Base-by-base conservation (phyloP, 2,329 filamentous ascomycete species). In the Daldinia sp. region DNA sequence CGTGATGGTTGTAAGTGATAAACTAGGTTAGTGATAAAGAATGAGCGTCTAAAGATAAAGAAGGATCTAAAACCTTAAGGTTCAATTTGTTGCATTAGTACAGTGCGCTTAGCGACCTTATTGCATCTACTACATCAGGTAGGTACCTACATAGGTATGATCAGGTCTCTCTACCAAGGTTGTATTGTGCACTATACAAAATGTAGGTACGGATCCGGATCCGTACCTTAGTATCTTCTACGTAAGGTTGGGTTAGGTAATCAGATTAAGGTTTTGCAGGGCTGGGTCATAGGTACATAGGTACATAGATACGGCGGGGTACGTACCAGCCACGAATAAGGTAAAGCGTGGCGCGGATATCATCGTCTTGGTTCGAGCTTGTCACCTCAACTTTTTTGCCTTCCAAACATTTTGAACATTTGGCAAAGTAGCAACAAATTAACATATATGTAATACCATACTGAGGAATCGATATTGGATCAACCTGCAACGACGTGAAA, bases 401-500 rank as follows among this genome's bases (percentile, higher is more conserved):
- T n/a, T 45, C 21, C 13, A 1, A 39, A 27, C 27, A 45, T 45
- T n/a, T n/a, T n/a, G n/a, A 9, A 45, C 5, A 27, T 41, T n/a
- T 41, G 13, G 15, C 23, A 45, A 45, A 15, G 21, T 23, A 3
- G 21, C 13, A 45, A 23, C 13, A 45, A 32, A 60, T 19, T 21
- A 45, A 49, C 34, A 47, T n/a, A 21, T 13, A 32, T 48, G n/a
- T 45, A 51, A 58, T 55, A n/a, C n/a, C n/a, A 23, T 30, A 27
- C n/a, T 4, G 37, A 6, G 4, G 23, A 9, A 15, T 25, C 48
- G 17, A 19, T 21, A 39, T 13, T 27, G 30, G 11, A 11, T 41
- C 27, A n/a, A 15, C 9, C n/a, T 11, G 15, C 9, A 51, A 15
- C 55, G 56, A 63, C 15, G 52, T 58, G 61, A 63, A 34, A 64